These are phyloP conservation scores for Brassica juncea DNA, from an alignment of 345 rosid species.

Conservation along the genomic window DNA sequence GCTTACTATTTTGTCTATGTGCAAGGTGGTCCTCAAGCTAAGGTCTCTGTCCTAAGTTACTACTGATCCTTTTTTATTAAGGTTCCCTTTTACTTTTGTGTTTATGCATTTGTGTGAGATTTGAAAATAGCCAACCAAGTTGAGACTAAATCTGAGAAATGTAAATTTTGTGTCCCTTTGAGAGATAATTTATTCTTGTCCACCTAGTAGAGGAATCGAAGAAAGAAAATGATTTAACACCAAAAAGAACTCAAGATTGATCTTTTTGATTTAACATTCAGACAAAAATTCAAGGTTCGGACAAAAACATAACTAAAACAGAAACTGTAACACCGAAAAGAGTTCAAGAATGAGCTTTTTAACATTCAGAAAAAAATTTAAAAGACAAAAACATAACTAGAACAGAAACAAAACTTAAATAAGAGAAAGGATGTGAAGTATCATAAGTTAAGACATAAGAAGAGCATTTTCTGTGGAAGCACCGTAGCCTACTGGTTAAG, in stretches of 20 bases:
- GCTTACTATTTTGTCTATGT: constrained; percentile 59
- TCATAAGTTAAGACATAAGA: neutral
- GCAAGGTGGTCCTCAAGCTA: constrained; percentile 83
- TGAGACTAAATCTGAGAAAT: constrained; percentile 30
- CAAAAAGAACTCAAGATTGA: neutral
- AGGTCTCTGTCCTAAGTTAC: constrained; percentile 60
- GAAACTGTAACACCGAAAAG: too few relatives aligned
- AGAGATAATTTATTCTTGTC: neutral
- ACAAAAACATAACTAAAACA: too few relatives aligned
- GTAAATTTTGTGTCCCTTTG: constrained; percentile 33
- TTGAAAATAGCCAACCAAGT: constrained; percentile 20
- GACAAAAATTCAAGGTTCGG: too few relatives aligned
- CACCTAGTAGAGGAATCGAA: neutral
- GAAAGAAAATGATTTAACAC: neutral
- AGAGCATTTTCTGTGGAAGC: neutral
- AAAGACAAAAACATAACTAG: constrained; percentile 8
- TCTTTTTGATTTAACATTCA: constrained; percentile 2
- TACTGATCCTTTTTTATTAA: constrained; percentile 31
- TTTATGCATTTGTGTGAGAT: neutral
- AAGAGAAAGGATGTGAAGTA: neutral
- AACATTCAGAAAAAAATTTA: constrained; percentile 25
- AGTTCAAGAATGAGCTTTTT: too few relatives aligned
- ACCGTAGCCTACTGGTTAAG: too few relatives aligned
- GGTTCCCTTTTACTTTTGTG: neutral
- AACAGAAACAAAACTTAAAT: constrained; percentile 18